Conservation (phyloP, 106 monocot genomes). For the Dendrobium catenatum region DNA sequence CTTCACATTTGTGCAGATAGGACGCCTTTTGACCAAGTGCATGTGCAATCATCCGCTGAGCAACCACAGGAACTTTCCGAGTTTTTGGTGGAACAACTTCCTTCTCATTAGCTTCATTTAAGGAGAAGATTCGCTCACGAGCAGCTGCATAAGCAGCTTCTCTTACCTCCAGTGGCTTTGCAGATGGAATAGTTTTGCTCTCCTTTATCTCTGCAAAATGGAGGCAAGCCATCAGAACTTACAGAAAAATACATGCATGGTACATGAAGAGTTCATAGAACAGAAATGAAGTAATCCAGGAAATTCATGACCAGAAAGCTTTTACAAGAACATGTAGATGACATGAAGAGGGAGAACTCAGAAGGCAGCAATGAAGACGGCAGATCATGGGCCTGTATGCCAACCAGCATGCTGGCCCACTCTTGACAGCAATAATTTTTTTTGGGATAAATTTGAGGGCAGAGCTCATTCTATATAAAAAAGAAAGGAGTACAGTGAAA, state of each 20-base stretch:
- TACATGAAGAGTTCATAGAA: background rate
- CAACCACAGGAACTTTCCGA: slow-evolving; percentile 59
- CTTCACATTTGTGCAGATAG: background rate
- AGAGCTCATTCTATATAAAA: too few species aligned
- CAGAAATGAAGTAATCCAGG: background rate
- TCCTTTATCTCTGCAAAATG: slow-evolving; percentile 1
- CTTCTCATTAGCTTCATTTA: slow-evolving; percentile 24
- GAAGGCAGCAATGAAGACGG: background rate
- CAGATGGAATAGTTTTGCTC: slow-evolving; percentile 12
- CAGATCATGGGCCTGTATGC: too few species aligned
- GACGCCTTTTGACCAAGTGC: slow-evolving; percentile 62
- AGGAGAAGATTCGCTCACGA: slow-evolving; percentile 75
- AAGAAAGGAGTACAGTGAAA: too few species aligned
- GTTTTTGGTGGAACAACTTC: slow-evolving; percentile 36
- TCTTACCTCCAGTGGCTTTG: slow-evolving; percentile 55
- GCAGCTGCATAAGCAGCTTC: slow-evolving; percentile 84
- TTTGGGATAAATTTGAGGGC: too few species aligned
- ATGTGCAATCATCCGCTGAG: slow-evolving; percentile 90
- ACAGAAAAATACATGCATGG: background rate
- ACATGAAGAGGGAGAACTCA: background rate
- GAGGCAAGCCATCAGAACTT: background rate
- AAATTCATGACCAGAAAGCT: background rate
- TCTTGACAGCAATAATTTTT: too few species aligned
- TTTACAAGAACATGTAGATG: background rate
- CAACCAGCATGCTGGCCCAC: too few species aligned